Conservation (phyloP, 345 rosid species). For the Iberis pinnata region DNA sequence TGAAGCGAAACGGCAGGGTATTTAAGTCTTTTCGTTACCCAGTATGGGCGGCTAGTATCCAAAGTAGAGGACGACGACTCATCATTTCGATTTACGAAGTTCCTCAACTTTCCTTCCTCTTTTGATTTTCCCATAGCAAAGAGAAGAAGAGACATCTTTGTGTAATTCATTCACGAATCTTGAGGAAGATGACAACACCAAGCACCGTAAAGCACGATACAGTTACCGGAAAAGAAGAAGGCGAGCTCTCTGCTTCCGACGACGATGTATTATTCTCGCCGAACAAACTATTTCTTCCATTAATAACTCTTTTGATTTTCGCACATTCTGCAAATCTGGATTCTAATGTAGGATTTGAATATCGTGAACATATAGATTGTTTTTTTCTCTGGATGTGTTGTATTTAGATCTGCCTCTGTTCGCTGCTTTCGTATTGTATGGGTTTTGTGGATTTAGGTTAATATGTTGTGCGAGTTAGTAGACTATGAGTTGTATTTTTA, state of each 20-base stretch:
- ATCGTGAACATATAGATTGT: background rate
- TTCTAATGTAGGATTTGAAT: background rate
- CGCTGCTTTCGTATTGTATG: background rate
- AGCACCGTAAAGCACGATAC: constrained; percentile 18
- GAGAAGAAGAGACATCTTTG: background rate
- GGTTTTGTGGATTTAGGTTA: constrained; percentile 17
- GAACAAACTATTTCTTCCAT: background rate
- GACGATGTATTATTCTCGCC: constrained; percentile 35
- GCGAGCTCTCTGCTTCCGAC: constrained; percentile 73
- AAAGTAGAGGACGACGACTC: no score
- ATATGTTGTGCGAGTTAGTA: background rate
- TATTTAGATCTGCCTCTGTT: background rate
- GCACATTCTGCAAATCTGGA: background rate
- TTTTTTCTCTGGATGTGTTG: constrained; percentile 2
- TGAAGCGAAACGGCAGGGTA: no score
- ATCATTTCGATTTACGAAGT: no score
- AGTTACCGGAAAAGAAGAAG: constrained; percentile 55
- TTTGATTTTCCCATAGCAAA: no score
- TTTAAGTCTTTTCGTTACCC: no score
- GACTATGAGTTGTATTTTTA: background rate
- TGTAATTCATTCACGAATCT: background rate
- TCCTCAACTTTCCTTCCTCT: no score
- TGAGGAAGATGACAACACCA: constrained; percentile 19
- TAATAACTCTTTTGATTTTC: background rate
- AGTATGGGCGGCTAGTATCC: no score